Base-by-base conservation (phyloP, 768 basidiomycete species). In the Brasilioporus rufonigricans region DNA sequence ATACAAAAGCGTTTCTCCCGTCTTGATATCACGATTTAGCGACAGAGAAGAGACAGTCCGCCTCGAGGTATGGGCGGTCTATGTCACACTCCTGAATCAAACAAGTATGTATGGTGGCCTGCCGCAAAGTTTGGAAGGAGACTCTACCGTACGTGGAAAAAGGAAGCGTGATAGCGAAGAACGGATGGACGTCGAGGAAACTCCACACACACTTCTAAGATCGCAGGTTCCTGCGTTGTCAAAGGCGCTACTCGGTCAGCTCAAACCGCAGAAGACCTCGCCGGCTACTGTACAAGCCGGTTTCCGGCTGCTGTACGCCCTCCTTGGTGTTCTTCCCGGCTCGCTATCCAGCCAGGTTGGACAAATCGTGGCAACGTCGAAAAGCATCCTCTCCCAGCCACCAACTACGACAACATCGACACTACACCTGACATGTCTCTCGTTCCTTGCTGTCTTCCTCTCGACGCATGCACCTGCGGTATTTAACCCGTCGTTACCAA, bases 21-120 rank as follows among this genome's bases (percentile, higher is more conserved):
- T 91, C 10, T 78, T 99, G 48, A 93, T 97, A 53, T 87, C 92
- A 3, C 83, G 96, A 31, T 95, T 98, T 60, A 86, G 85, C 38
- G 97, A 99, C 69, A 87, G 97, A 41, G 97, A 99, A 73, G 89
- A 94, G 65, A 96, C 91, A 5, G 97, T 98, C 29, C 83, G 90
- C 31, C 74, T 97, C 27, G 97, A 99, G 68, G 80, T 98, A 16
- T 95, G 96, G 88, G 77, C 86, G 0, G 88, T 96, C 1, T 95
- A 95, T 66, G 82, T 80, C 32, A 74, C 80, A 1, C 80, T 99
- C 12, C 80, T 99, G 38, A 89, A 80, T 48, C 95, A 96, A 73
- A 95, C 93, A 1, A 78, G 80, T 21, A 76, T 91, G 44, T 93
- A 93, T 56, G 91, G 88, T 18, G 85, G 85, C 11, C 68, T 80